Evolutionary conservation across 2,329 filamentous ascomycete genomes (phyloP), one percentile per base, ranked within the genome.

Genomic region (Tolypocladium inflatum): DNA sequence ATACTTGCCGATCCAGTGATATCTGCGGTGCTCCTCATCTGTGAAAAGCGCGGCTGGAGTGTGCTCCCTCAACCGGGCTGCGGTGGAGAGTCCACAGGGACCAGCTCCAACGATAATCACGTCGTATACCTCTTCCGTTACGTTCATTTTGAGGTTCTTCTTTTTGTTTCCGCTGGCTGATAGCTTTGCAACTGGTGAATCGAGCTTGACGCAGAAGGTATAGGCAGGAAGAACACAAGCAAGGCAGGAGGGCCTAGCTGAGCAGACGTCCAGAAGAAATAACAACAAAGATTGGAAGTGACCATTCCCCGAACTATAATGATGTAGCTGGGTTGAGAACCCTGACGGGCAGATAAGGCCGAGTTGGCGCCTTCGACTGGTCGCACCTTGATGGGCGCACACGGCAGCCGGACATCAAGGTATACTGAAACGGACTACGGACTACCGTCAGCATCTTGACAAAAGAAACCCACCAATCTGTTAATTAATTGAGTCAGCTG

Each of bases 11-110:
- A 91, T 86, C 86, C 88, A 91, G 70, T 89, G 84, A 68, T 89
- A 93, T n/a, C 89, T 80, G 48, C 87, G 84, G 66, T 93, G 89
- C 66, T 93, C 90, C 63, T 90, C 88, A 67, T 93, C 89, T 0
- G 89, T 92, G 72, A 93, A 93, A 56, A 91, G 83, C 1, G 89
- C 88, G 0, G 87, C 89, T 0, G 89, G 89, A 0, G 87, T 88
- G 57, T 80, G 78, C 71, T 93, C 89, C 48, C 82, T 80, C 1
- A 93, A 79, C 4, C 89, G 81, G 1, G 88, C 84, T 10, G 90
- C 88, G 7, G 88, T 82, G 6, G 87, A 88, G 4, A 93, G 83
- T 5, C 89, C 88, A 62, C 85, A 88, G 4, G 89, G 88, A 0
- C 90, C 89, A 8, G 85, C 88, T 10, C 89, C 89, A 45, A 92